These are phyloP conservation scores for Kregervanrija delftensis DNA, from an alignment of 805 yeast species.

Conservation along the genomic window DNA sequence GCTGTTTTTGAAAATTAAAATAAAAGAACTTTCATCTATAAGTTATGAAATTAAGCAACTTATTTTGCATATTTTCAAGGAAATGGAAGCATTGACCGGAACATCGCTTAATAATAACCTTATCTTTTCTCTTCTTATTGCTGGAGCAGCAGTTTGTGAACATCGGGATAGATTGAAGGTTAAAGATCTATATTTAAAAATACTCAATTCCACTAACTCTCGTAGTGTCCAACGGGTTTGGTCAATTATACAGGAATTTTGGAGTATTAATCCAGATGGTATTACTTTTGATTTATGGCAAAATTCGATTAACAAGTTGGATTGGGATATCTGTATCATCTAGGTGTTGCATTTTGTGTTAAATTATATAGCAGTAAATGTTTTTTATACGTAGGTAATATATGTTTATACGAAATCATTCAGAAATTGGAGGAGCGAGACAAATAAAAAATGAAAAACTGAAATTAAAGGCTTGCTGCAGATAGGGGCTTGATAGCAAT, in stretches of 20 bases:
- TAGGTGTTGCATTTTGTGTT: not conserved
- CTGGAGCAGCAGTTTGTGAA: conserved; percentile 23
- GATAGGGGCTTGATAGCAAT: no score
- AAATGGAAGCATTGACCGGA: conserved; percentile 10
- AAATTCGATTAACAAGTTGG: conserved; percentile 16
- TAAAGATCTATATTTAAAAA: conserved; percentile 11
- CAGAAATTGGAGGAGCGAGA: not conserved
- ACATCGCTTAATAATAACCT: conserved; percentile 12
- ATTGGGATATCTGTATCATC: conserved; percentile 19
- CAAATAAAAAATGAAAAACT: conserved; percentile 1
- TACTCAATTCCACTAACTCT: conserved; percentile 4
- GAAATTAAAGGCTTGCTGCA: no score
- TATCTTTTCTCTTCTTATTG: conserved; percentile 17
- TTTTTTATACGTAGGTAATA: not conserved
- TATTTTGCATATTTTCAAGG: conserved; percentile 13
- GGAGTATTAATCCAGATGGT: conserved; percentile 20
- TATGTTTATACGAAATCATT: not conserved
- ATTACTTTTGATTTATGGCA: conserved; percentile 18
- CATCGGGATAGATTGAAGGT: conserved; percentile 18
- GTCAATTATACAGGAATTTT: conserved; percentile 18
- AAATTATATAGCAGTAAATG: not conserved
- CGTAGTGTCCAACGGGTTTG: conserved; percentile 14
- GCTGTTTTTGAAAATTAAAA: conserved; percentile 15
- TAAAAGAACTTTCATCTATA: conserved; percentile 16
- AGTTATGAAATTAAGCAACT: conserved; percentile 17